These are phyloP conservation scores for Keithomyces neogunnii DNA, from an alignment of 2,329 filamentous ascomycete genomes.

Conservation along the genomic window DNA sequence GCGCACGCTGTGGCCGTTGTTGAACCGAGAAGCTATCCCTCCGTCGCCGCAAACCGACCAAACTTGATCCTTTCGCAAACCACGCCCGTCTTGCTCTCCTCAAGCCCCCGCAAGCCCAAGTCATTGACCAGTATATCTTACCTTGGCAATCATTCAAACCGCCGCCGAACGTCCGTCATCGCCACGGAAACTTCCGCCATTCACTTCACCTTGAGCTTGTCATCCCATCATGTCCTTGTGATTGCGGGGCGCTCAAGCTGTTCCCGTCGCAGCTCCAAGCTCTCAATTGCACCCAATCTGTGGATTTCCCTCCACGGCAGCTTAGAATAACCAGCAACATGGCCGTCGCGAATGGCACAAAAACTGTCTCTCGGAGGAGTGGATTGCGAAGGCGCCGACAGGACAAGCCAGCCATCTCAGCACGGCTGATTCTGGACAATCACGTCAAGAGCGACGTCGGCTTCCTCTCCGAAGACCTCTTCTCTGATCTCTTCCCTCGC, in stretches of 20 bases:
- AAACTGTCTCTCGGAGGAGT: constrained; percentile 23
- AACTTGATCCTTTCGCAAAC: neutral
- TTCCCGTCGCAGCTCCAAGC: neutral
- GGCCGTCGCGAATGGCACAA: constrained; percentile 20
- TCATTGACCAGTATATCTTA: neutral
- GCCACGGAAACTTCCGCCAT: neutral
- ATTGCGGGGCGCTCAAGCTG: neutral
- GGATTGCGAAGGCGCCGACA: constrained; percentile 46
- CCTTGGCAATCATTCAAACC: neutral
- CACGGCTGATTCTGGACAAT: constrained; percentile 76
- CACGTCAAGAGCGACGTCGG: constrained; percentile 79
- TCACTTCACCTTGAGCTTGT: neutral
- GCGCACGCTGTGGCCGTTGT: neutral
- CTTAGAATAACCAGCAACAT: constrained; percentile 10
- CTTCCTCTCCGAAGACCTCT: constrained; percentile 78
- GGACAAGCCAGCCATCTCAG: constrained; percentile 69
- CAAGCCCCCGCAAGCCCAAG: neutral
- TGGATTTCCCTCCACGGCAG: neutral
- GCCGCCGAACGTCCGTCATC: neutral
- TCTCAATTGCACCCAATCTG: too few species aligned
- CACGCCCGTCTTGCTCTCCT: neutral
- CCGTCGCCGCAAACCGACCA: neutral
- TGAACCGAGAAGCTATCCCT: neutral
- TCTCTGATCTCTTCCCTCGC: constrained; percentile 69
- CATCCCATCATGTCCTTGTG: neutral